Percentiles rank a stretch among this genome's conserved stretches.
Evolutionary conservation across 306 rosid genomes (phyloP).

Genomic region (Chamaecrista fasciculata): DNA sequence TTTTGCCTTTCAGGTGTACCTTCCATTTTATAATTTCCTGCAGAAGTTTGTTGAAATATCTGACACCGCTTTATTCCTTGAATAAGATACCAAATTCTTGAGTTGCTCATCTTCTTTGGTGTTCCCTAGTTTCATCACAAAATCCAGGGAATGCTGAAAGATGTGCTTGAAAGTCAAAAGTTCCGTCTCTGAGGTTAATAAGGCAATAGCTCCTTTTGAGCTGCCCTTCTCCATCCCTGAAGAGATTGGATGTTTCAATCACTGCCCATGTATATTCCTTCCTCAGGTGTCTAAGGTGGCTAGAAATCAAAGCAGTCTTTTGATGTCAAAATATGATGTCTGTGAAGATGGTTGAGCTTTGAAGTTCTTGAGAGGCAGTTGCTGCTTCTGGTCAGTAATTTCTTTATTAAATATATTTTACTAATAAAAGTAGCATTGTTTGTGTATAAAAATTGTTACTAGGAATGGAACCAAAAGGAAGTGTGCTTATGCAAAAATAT

Average conservation of each 20-base stretch:
- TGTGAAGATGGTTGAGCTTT: conserved; percentile 74
- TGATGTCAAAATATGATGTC: conserved; percentile 45
- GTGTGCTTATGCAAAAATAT: conserved; percentile 74
- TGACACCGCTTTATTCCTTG: conserved; percentile 22
- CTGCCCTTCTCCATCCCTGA: conserved; percentile 43
- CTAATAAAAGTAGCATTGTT: conserved; percentile 30
- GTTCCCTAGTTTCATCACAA: conserved; percentile 41
- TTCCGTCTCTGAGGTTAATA: conserved; percentile 44
- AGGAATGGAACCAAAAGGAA: conserved; percentile 68
- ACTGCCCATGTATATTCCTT: conserved; percentile 25
- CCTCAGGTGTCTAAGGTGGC: conserved; percentile 38
- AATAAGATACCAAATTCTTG: conserved; percentile 1
- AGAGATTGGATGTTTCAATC: conserved; percentile 47
- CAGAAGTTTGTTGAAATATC: conserved; percentile 24
- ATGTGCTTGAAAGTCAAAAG: conserved; percentile 67
- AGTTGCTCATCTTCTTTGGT: conserved; percentile 10
- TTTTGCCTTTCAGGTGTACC: conserved; percentile 43
- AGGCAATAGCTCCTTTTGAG: conserved; percentile 42
- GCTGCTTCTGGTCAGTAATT: conserved; percentile 22
- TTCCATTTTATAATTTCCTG: background rate
- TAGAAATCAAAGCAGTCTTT: conserved; percentile 32
- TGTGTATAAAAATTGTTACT: conserved; percentile 22
- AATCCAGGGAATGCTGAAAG: conserved; percentile 90
- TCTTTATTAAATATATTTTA: conserved; percentile 17
- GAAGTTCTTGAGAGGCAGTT: conserved; percentile 29